Evolutionary conservation across 768 basidiomycete genomes (phyloP).

Genomic region (Leccinum boreale): DNA sequence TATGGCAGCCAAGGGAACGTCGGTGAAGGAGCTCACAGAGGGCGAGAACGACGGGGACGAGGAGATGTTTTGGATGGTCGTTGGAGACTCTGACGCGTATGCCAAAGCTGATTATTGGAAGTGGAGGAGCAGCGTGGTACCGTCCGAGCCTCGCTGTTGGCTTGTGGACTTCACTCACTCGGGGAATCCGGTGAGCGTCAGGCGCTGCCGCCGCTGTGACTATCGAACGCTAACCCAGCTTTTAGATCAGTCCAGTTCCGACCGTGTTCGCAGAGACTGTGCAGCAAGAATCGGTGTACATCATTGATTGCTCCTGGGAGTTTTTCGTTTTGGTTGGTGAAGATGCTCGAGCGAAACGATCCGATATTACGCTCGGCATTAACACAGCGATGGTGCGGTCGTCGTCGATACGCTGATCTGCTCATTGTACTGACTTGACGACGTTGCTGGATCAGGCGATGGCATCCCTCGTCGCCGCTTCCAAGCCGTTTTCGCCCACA

Average conservation of each 20-base stretch:
- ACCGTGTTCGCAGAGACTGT: slow-evolving; percentile 39
- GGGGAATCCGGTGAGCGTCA: slow-evolving; percentile 40
- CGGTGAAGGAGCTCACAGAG: slow-evolving; percentile 57
- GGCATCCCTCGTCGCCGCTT: slow-evolving; percentile 45
- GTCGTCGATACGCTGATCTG: not conserved
- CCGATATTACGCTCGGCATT: slow-evolving; percentile 61
- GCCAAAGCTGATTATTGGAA: slow-evolving; percentile 82
- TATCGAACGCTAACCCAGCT: slow-evolving; percentile 1
- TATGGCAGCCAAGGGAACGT: slow-evolving; percentile 38
- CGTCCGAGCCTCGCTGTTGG: slow-evolving; percentile 57
- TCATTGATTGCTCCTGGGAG: slow-evolving; percentile 79
- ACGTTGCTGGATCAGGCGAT: slow-evolving; percentile 42
- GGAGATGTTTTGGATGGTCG: slow-evolving; percentile 84
- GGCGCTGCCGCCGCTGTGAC: not conserved
- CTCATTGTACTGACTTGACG: not conserved
- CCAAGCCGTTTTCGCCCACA: slow-evolving; percentile 67
- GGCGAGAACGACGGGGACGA: slow-evolving; percentile 60
- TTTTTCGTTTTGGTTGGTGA: slow-evolving; percentile 70
- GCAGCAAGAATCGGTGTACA: slow-evolving; percentile 49
- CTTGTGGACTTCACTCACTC: slow-evolving; percentile 41
- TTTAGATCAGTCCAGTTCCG: slow-evolving; percentile 46
- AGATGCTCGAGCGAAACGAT: slow-evolving; percentile 57
- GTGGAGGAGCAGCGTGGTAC: slow-evolving; percentile 51
- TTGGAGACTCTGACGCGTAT: slow-evolving; percentile 66
- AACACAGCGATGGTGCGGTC: slow-evolving; percentile 49